Evolutionary conservation across 2,329 filamentous ascomycete genomes (phyloP).

Genomic region (Colletotrichum horii): DNA sequence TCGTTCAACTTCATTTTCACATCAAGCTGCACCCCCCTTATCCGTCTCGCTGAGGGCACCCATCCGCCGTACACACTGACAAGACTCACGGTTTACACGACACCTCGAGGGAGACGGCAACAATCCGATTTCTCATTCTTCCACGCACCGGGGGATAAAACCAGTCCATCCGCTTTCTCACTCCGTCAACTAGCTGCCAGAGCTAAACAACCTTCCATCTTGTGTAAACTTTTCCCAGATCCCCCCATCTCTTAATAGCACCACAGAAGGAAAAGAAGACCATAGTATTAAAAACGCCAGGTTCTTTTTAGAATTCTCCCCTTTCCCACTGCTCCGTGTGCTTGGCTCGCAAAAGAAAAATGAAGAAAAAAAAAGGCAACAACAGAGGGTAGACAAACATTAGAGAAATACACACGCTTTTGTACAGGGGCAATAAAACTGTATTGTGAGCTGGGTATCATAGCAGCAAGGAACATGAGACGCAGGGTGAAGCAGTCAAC

Average conservation of each 20-base stretch:
- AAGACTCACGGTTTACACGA: neutral
- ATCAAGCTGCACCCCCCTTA: neutral
- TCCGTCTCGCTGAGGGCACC: neutral
- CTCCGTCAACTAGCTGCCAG: conserved; percentile 2
- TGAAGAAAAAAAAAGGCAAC: neutral
- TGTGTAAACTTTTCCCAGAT: neutral
- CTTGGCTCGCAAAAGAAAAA: conserved; percentile 2
- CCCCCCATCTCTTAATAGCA: neutral
- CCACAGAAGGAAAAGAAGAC: neutral
- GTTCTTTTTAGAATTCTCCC: neutral
- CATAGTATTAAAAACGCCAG: neutral
- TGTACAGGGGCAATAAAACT: conserved; percentile 7
- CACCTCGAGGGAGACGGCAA: neutral
- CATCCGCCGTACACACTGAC: neutral
- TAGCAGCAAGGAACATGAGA: conserved; percentile 8
- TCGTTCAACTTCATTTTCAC: neutral
- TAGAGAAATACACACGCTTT: conserved; percentile 2
- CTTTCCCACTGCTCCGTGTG: neutral
- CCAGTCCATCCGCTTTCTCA: neutral
- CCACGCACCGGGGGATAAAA: neutral
- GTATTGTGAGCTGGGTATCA: conserved; percentile 21
- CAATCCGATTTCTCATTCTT: neutral
- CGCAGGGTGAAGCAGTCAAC: neutral
- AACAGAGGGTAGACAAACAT: neutral
- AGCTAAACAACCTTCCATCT: neutral